Conservation (phyloP, 768 basidiomycete species). For the Podaxis pistillaris region DNA sequence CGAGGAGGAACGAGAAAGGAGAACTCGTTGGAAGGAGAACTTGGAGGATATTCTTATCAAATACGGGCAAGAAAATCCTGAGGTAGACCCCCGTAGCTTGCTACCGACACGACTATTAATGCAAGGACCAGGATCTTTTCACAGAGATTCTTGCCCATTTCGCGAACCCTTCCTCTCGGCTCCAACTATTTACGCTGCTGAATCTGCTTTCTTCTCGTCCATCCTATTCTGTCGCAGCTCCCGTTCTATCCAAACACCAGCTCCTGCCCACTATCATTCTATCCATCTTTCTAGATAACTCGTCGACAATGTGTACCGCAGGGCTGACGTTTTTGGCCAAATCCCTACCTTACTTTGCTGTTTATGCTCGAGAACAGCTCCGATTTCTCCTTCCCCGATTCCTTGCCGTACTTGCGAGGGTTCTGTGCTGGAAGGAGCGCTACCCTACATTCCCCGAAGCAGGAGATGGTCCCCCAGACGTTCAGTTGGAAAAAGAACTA, state of each 20-base stretch:
- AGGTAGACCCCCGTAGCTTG: constrained; percentile 42
- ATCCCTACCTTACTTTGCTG: constrained; percentile 72
- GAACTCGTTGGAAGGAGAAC: constrained; percentile 72
- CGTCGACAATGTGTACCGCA: constrained; percentile 66
- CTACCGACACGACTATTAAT: not conserved
- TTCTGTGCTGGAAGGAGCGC: constrained; percentile 73
- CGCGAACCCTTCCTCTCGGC: constrained; percentile 53
- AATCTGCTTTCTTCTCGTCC: constrained; percentile 57
- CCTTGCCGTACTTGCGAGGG: constrained; percentile 64
- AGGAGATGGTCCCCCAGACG: constrained; percentile 29
- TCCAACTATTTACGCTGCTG: constrained; percentile 69
- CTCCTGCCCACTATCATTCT: constrained; percentile 63
- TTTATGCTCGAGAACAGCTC: constrained; percentile 54
- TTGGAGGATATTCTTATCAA: constrained; percentile 72
- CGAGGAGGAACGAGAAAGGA: constrained; percentile 56
- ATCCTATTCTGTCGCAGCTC: constrained; percentile 47
- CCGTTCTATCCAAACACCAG: constrained; percentile 55
- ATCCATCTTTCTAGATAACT: constrained; percentile 73
- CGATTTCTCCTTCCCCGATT: constrained; percentile 62
- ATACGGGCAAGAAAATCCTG: constrained; percentile 59
- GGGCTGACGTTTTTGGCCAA: constrained; percentile 66
- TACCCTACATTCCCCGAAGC: constrained; percentile 29
- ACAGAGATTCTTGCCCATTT: constrained; percentile 67
- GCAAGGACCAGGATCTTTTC: constrained; percentile 57
- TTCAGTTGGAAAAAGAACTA: constrained; percentile 38